Conservation (phyloP, 805 yeast genomes). For the Ogataea trehaloabstinens region DNA sequence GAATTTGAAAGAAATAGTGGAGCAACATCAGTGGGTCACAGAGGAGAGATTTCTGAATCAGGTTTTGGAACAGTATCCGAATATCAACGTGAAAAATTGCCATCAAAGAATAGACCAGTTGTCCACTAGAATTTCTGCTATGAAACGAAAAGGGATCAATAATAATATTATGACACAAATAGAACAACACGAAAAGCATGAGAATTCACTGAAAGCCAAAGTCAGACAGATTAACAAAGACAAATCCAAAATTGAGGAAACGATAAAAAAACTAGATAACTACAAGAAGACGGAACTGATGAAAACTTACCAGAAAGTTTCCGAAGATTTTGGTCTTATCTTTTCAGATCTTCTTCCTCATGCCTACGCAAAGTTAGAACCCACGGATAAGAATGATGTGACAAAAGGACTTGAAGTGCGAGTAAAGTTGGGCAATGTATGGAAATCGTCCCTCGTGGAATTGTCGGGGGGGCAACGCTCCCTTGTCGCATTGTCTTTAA, state of each 20-base stretch:
- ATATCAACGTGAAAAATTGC: slow-evolving; percentile 61
- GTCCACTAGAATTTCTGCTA: slow-evolving; percentile 56
- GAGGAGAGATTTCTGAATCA: slow-evolving; percentile 58
- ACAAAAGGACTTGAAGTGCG: slow-evolving; percentile 88
- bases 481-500: slow-evolving; percentile 85
- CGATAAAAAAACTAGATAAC: slow-evolving; percentile 77
- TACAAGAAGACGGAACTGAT: slow-evolving; percentile 81
- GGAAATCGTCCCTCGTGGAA: slow-evolving; percentile 96
- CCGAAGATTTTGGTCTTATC: slow-evolving; percentile 84
- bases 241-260: slow-evolving; percentile 83
- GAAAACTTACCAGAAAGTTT: slow-evolving; percentile 83
- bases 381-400: slow-evolving; percentile 75
- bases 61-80: slow-evolving; percentile 59
- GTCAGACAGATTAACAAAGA: slow-evolving; percentile 85
- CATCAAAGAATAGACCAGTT: slow-evolving; percentile 56
- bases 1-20: slow-evolving; percentile 44
- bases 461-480: slow-evolving; percentile 97
- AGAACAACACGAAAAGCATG: slow-evolving; percentile 89
- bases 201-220: slow-evolving; percentile 70
- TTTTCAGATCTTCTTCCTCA: slow-evolving; percentile 87
- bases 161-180: slow-evolving; percentile 86
- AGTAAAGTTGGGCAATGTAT: slow-evolving; percentile 84
- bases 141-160: slow-evolving; percentile 76
- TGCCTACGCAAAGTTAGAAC: slow-evolving; percentile 84
- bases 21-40: slow-evolving; percentile 68